Evolutionary conservation across 805 yeast genomes (phyloP), one percentile per base, ranked within the genome.

Genomic region (Clavispora santaluciae): DNA sequence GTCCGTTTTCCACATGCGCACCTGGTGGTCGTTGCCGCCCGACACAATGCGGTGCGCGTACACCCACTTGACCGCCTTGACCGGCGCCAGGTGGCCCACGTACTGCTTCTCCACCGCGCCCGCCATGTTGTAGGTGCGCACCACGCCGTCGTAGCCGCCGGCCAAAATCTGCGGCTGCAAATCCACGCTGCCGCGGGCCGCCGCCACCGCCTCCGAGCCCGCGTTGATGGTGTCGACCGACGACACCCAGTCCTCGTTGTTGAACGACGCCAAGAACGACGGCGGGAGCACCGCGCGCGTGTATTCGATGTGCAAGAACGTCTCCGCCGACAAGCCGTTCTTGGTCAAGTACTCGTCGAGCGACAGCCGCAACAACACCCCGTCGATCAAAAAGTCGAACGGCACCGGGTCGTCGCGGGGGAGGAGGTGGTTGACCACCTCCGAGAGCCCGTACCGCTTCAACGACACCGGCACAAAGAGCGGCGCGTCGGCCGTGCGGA

Each of bases 161-260:
- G 93, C 80, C 34, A 89, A 70, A 40, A 91, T 85, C 55, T 75
- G 74, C 23, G 81, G 73, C 33, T 68, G 62, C 4, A 59, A 53
- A 23, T 68, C 62, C 9, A 50, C 25, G 41, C 54, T 40, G 37
- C 55, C 56, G 20, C 43, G 38, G 26, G 33, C 43, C 6, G 52
- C 35, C 3, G 47, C 40, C 13, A 57, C 64, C 18, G 60, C 51
- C 12, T 41, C 35, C 11, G 61, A 51, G 10, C 22, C 22, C 56
- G 64, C 44, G 68, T 79, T 52, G 62, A 69, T 45, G 52, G 82
- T 61, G 56, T 78, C 79, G 20, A 84, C 73, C 1, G 95, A 76
- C 17, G 96, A 86, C 18, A 93, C 79, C 99, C 99, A 93, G 64
- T 93, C 99, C 47, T 91, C 96, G 57, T 91, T 89, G 56, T 81